phyloP scores from a whole-genome alignment of 441 rosid species.

The Euphorbia schlechtendalii region DNA sequence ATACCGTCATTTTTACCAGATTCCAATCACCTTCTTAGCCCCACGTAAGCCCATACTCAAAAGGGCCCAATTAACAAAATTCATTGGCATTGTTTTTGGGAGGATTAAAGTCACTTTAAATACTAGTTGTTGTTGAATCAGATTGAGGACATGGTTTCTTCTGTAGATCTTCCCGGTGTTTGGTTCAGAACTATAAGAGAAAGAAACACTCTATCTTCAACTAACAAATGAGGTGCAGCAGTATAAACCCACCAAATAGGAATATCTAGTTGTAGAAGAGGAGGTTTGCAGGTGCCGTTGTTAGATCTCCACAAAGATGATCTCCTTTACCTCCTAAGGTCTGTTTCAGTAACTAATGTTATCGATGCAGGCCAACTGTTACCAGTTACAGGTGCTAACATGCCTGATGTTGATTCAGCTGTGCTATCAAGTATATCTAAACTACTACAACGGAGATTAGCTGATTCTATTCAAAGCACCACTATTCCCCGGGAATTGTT shows the following conservation, averaged over 20 bases:
- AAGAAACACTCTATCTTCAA: constrained; percentile 26
- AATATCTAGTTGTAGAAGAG: constrained; percentile 38
- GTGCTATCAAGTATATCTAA: constrained; percentile 60
- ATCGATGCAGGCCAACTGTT: constrained; percentile 15
- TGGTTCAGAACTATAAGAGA: constrained; percentile 24
- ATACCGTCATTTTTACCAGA: too few species aligned
- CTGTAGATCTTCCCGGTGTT: constrained; percentile 28
- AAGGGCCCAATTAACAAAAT: too few species aligned
- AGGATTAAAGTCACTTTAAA: too few species aligned
- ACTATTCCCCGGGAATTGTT: constrained; percentile 35
- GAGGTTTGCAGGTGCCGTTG: constrained; percentile 53
- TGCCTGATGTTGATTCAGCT: constrained; percentile 59
- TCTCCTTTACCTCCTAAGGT: constrained; percentile 85
- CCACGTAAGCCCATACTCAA: too few species aligned
- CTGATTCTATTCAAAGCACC: constrained; percentile 40
- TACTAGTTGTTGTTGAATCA: constrained; percentile 28
- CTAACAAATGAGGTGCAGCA: too few species aligned
- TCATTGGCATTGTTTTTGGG: too few species aligned
- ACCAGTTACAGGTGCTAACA: constrained; percentile 13
- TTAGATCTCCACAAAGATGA: constrained; percentile 95
- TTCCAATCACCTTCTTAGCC: too few species aligned
- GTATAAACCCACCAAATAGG: too few species aligned
- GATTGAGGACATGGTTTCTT: constrained; percentile 46
- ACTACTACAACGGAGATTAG: constrained; percentile 55
- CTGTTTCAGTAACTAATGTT: constrained; percentile 26